Evolutionary conservation across 2,329 filamentous ascomycete genomes (phyloP).

Genomic region (Xylariaceae sp.): DNA sequence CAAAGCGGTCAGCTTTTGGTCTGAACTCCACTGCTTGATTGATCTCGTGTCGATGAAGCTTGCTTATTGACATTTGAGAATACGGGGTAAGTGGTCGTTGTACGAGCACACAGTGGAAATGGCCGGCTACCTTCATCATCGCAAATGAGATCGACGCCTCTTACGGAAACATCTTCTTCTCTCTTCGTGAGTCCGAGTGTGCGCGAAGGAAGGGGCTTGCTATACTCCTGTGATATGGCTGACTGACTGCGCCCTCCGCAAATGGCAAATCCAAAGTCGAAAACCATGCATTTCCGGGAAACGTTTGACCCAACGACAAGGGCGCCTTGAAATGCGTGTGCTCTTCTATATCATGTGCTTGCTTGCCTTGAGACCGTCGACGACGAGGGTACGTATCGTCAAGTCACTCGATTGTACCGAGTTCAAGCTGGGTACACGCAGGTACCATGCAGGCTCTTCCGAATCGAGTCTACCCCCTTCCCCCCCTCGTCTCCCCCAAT

Average conservation of each 20-base stretch:
- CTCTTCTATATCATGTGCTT: not conserved
- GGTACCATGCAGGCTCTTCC: conserved; percentile 15
- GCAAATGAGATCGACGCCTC: not conserved
- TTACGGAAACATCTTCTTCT: not conserved
- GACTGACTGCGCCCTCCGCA: not conserved
- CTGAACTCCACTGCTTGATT: not conserved
- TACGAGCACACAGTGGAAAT: not conserved
- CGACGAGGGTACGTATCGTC: not conserved
- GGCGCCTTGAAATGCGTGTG: not conserved
- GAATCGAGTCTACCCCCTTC: conserved; percentile 5
- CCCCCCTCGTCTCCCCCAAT: not conserved
- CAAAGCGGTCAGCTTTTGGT: not conserved
- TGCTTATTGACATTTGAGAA: not conserved
- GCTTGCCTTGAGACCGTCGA: no score
- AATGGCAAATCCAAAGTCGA: not conserved
- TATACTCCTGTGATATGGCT: no score
- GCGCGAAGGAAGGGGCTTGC: no score
- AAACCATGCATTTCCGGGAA: not conserved
- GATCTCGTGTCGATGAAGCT: not conserved
- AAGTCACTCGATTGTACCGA: conserved; percentile 7
- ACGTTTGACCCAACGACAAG: not conserved
- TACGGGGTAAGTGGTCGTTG: not conserved
- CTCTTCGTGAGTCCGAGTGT: no score
- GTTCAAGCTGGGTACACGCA: conserved; percentile 8
- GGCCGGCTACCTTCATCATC: not conserved